Percentiles rank a stretch among this genome's conserved stretches.
Evolutionary conservation across 2,329 filamentous ascomycete genomes (phyloP).

Genomic region (Madurella fahalii): DNA sequence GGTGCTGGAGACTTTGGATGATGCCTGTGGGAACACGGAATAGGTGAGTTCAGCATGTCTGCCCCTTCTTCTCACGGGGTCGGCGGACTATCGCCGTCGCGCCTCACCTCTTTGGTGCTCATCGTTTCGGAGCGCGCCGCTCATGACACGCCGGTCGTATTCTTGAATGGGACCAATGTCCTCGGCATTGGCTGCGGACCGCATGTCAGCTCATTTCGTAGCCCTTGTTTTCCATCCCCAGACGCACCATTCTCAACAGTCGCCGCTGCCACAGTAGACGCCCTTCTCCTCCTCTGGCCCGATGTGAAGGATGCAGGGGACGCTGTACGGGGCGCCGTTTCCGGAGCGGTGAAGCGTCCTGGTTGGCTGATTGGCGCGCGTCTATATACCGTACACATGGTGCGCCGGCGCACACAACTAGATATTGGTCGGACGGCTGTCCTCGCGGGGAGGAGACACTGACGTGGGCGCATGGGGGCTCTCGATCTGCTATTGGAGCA

Average conservation of each 20-base stretch:
- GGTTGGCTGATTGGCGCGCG: background rate
- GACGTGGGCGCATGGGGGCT: background rate
- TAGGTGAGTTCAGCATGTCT: background rate
- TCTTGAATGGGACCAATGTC: conserved; percentile 73
- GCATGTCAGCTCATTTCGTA: conserved; percentile 3
- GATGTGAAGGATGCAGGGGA: conserved; percentile 15
- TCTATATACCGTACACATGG: conserved; percentile 16
- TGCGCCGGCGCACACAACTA: conserved; percentile 13
- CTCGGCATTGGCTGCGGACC: conserved; percentile 28
- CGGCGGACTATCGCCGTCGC: background rate
- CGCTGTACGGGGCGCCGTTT: conserved; percentile 12
- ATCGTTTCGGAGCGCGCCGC: conserved; percentile 75
- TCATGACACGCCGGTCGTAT: conserved; percentile 76
- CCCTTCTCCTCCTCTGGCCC: conserved; percentile 18
- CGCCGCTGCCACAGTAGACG: conserved; percentile 18
- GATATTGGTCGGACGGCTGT: conserved; percentile 6
- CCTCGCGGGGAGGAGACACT: conserved; percentile 1
- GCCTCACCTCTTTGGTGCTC: conserved; percentile 77
- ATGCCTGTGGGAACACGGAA: conserved; percentile 54
- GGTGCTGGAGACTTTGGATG: conserved; percentile 81
- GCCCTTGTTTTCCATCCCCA: background rate
- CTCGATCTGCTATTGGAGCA: background rate
- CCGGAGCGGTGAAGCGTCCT: background rate
- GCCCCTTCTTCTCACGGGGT: background rate
- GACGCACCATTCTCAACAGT: conserved; percentile 19